Base-by-base conservation (phyloP, 495 filamentous ascomycete species). In the Parachaetomium inaequale region DNA sequence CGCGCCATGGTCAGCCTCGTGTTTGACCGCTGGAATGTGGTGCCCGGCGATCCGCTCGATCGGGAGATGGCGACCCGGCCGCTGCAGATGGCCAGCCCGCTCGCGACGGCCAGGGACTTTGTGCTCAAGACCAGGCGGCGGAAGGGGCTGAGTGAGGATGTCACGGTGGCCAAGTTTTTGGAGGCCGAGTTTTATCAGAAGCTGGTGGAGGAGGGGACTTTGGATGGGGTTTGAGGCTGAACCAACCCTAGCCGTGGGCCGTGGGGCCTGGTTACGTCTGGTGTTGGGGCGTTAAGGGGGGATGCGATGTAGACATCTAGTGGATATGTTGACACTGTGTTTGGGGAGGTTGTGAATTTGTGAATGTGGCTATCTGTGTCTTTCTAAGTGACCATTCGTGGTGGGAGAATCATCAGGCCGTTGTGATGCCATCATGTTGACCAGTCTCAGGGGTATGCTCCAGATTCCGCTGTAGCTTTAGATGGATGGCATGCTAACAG, bases 131-230 rank as follows among this genome's bases (percentile, higher is more conserved):
- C 94, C 14, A 82, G 94, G 63, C 77, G 93, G 67, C 82, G 94
- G 56, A 98, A 98, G 80, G 94, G 94, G 5, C 74, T 98, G 65
- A 92, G 90, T 60, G 94, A 98, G 79, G 95, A 98, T 75, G 91
- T 98, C 26, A 90, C 87, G 7, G 91, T 98, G 40, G 90, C 89
- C 62, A 96, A 96, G 72, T 98, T 97, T 74, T 78, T 98, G 74
- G 94, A 98, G 78, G 88, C 90, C 5, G 94, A 98, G 72, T 83
- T 98, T 40, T 93, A 93, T 79, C 87, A 87, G 70, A 88, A 86
- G 58, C 79, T 98, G 66, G 90, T 88, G 75, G 94, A 95, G 75
- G 91, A 88, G 62, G 94, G 95, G 4, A 84, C 96, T 58, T 72
- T 98, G 65, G 94, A 76, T 6, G 78, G 72, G 23, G 62, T 57